Base-by-base conservation (phyloP, 345 rosid species). In the Litchi chinensis region DNA sequence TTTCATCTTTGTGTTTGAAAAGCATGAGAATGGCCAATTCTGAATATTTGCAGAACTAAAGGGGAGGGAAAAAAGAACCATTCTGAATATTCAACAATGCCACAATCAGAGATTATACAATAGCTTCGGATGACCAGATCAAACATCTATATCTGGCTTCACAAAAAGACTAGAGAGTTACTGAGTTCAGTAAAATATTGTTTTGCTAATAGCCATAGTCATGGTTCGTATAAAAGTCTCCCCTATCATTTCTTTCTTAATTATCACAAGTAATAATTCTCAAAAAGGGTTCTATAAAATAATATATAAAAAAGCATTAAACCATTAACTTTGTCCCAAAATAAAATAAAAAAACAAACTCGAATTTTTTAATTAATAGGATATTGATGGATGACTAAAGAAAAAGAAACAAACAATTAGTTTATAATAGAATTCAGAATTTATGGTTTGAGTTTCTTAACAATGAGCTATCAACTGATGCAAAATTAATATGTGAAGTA, bases 151-250 rank as follows among this genome's bases (percentile, higher is more conserved):
- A 22, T 60, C 26, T 22, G 28, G 65, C 32, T 60, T 60, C 28
- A 60, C 65, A 60, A 60, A 5, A 22, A 60, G 28, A 60, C 65
- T 21, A 60, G 28, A 3, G 28, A 60, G 21, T n/a, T n/a, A 60
- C 12, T 10, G 1, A n/a, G 6, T 73, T 57, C 13, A 62, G 37
- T 11, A 57, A 57, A 56, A 39, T 24, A 11, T 40, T 54, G 19
- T 72, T 72, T 69, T 72, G 10, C 75, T 15, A 28, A 24, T 72
- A 46, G 41, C 59, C 52, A 39, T 26, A 13, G 48, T 73, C 54
- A 73, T 73, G 67, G 7, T 73, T n/a, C 13, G 1, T 15, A 0
- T 10, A 39, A 72, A 22, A 56, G n/a, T n/a, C 21, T 59, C n/a
- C 12, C 22, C 50, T 3, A 73, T n/a, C 19, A 32, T 11, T 71